Percentiles rank a stretch among this genome's conserved stretches.
Evolutionary conservation across 495 filamentous ascomycete species (phyloP).

Genomic region (Penicillium crystallinum): DNA sequence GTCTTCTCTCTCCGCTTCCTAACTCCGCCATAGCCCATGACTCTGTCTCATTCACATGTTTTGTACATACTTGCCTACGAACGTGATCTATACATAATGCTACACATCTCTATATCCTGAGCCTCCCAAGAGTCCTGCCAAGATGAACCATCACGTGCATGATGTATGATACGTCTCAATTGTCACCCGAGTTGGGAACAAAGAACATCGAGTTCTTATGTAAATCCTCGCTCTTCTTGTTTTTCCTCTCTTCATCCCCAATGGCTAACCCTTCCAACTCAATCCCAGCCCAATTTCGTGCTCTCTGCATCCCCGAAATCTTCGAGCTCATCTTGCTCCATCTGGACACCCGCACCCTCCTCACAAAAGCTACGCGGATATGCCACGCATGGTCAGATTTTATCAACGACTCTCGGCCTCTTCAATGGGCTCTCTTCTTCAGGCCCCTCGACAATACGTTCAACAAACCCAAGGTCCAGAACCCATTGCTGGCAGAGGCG

Average conservation of each 20-base stretch:
- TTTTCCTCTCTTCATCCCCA: background rate
- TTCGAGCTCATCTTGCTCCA: constrained; percentile 17
- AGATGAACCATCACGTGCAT: background rate
- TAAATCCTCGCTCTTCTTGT: background rate
- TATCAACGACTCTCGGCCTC: constrained; percentile 5
- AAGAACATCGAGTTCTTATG: background rate
- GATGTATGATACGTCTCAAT: background rate
- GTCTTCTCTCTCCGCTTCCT: background rate
- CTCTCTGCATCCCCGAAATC: constrained; percentile 14
- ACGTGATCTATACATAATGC: background rate
- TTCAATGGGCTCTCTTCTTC: constrained; percentile 17
- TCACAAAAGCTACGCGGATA: constrained; percentile 10
- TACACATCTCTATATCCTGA: background rate
- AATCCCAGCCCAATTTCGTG: background rate
- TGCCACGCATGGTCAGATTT: constrained; percentile 9
- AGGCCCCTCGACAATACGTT: constrained; percentile 1
- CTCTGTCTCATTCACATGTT: background rate
- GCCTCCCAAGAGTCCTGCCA: background rate
- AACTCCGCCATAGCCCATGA: background rate
- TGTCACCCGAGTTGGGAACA: background rate
- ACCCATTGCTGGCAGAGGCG: constrained; percentile 9
- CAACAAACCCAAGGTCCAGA: background rate
- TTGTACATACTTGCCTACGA: background rate
- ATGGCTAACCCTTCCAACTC: background rate
- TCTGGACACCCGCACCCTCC: constrained; percentile 13